A percentile compares a stretch with the other conserved stretches of the same genome.
phyloP scores from a whole-genome alignment of 164 flowering plant genomes.

The Piper longum region DNA sequence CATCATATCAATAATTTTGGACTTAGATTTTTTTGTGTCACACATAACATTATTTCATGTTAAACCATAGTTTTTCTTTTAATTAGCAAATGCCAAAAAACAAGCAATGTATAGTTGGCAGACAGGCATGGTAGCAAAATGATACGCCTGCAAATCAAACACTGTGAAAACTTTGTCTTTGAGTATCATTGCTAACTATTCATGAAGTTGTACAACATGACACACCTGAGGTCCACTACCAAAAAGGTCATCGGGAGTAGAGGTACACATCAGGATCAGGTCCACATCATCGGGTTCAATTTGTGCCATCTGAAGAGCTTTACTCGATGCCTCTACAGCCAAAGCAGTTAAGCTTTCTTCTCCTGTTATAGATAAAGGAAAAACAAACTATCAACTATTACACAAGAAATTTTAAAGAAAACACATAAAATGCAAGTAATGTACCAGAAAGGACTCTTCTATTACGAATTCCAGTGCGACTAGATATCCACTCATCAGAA shows the following conservation, averaged over 20 bases:
- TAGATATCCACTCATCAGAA: constrained; percentile 82
- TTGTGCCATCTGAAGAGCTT: constrained; percentile 84
- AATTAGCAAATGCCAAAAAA: too few species aligned
- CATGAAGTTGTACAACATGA: too few species aligned
- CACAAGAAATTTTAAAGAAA: neutral
- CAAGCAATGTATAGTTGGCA: too few species aligned
- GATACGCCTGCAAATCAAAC: too few species aligned
- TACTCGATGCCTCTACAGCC: constrained; percentile 65
- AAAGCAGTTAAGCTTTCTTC: constrained; percentile 58
- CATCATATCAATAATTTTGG: too few species aligned
- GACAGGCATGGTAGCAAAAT: too few species aligned
- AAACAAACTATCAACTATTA: neutral
- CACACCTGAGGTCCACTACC: constrained; percentile 92
- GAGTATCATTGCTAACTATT: too few species aligned
- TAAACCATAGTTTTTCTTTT: too few species aligned
- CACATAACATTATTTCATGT: too few species aligned
- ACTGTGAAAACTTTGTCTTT: too few species aligned
- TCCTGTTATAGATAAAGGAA: constrained; percentile 25
- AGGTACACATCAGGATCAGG: constrained; percentile 75
- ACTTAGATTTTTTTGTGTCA: too few species aligned
- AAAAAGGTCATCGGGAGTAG: constrained; percentile 97
- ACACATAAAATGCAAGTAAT: neutral
- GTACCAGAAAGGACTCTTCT: constrained; percentile 72
- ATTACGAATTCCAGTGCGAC: constrained; percentile 81
- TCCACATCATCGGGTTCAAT: constrained; percentile 75